Conservation (phyloP, 208 protist genomes). For the Perkinsela sp. region DNA sequence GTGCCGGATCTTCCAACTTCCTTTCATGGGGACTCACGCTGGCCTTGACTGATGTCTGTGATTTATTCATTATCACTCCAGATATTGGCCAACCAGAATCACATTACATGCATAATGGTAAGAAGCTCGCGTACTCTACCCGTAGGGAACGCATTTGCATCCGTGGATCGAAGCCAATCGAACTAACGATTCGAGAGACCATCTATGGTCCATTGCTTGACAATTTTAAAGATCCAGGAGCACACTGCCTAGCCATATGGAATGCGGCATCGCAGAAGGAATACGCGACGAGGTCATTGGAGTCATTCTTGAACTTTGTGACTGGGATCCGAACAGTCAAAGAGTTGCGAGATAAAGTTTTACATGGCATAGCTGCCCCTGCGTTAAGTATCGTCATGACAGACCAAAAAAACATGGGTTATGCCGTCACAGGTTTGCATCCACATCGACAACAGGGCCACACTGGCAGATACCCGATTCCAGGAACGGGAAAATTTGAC, state of each 20-base stretch:
- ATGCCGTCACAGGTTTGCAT: not conserved
- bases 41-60: slow-evolving; percentile 23
- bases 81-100: slow-evolving; percentile 4
- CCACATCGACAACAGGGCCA: not conserved
- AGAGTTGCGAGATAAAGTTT: slow-evolving; percentile 1
- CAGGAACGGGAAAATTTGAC: not conserved
- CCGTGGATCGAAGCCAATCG: slow-evolving; percentile 14
- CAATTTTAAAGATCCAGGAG: not conserved
- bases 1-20: slow-evolving; percentile 20
- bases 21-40: slow-evolving; percentile 27
- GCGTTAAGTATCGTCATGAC: not conserved
- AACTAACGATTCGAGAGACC: slow-evolving; percentile 14
- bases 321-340: not conserved
- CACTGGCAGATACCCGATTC: not conserved
- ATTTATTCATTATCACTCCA: slow-evolving; percentile 14
- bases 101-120: slow-evolving; percentile 14
- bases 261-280: not conserved
- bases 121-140: slow-evolving; percentile 7
- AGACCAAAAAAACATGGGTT: not conserved
- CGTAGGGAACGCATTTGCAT: slow-evolving; percentile 16
- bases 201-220: slow-evolving; percentile 12
- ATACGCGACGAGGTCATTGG: not conserved
- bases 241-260: not conserved
- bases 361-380: not conserved
- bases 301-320: not conserved